Percentiles rank a stretch among this genome's conserved stretches.
Conservation (phyloP, 192 early-diverging fungal genomes). For the Backusella parvicylindrica region DNA sequence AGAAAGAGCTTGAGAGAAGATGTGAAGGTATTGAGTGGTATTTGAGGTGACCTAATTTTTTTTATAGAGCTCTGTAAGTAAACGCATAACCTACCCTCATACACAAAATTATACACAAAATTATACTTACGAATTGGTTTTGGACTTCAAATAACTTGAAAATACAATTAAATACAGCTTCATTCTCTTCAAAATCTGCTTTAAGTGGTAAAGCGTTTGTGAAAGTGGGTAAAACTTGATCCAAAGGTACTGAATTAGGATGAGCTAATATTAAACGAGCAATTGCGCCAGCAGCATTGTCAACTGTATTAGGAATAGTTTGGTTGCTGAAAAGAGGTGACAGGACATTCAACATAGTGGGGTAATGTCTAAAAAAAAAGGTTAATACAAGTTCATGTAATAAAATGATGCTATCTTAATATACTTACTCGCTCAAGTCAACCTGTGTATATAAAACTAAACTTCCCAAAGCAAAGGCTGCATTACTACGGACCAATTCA, state of each 20-base stretch:
- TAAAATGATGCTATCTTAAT: background rate
- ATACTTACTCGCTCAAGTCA: conserved; percentile 59
- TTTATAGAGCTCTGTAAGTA: background rate
- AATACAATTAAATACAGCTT: conserved; percentile 67
- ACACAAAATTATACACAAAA: background rate
- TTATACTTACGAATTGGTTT: conserved; percentile 41
- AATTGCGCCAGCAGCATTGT: conserved; percentile 80
- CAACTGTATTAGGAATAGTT: conserved; percentile 49
- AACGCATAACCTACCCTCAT: background rate
- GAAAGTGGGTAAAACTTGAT: conserved; percentile 67
- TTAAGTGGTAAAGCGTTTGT: conserved; percentile 65
- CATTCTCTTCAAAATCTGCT: conserved; percentile 73
- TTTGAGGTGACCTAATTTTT: conserved; percentile 43
- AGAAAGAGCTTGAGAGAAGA: conserved; percentile 54
- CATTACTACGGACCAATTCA: conserved; percentile 83
- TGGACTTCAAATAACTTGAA: conserved; percentile 58
- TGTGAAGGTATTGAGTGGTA: conserved; percentile 45
- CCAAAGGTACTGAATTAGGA: conserved; percentile 64
- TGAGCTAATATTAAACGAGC: conserved; percentile 69
- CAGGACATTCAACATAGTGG: conserved; percentile 54
- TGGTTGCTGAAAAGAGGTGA: conserved; percentile 57
- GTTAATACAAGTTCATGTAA: background rate
- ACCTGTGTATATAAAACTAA: conserved; percentile 61
- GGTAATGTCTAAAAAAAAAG: conserved; percentile 48
- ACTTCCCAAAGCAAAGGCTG: conserved; percentile 75